Percentiles rank a stretch among this genome's conserved stretches.
Evolutionary conservation across 1,284 basidiomycete genomes (phyloP).

Genomic region (Taiwanofungus camphoratus): DNA sequence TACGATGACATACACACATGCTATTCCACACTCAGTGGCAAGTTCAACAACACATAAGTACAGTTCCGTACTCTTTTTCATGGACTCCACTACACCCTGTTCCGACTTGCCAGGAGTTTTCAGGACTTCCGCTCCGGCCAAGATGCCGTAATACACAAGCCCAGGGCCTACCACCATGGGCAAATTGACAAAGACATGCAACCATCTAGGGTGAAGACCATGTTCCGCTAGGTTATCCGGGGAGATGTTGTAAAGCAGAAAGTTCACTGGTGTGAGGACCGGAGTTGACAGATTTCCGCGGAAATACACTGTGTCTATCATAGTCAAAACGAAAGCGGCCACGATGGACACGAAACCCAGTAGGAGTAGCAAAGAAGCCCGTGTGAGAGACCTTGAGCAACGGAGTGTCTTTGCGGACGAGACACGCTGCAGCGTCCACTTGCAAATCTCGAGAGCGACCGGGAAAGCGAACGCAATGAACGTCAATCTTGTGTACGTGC

Average conservation of each 20-base stretch:
- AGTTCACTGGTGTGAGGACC: conserved; percentile 34
- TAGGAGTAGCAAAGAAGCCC: conserved; percentile 12
- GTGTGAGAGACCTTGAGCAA: conserved; percentile 2
- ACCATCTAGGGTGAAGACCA: conserved; percentile 36
- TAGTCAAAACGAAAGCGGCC: conserved; percentile 17
- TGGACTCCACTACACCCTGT: conserved; percentile 8
- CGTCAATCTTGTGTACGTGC: conserved; percentile 33
- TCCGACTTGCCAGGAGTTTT: conserved; percentile 1
- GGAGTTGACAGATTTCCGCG: conserved; percentile 15
- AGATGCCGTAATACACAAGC: conserved; percentile 22
- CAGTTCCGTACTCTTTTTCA: conserved; percentile 12
- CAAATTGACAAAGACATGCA: conserved; percentile 34
- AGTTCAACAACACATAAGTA: background rate
- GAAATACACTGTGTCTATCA: conserved; percentile 30
- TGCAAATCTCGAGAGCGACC: conserved; percentile 23
- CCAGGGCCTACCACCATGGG: conserved; percentile 35
- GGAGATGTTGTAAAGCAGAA: conserved; percentile 34
- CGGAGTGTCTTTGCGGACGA: background rate
- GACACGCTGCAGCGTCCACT: conserved; percentile 13
- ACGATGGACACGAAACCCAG: conserved; percentile 19
- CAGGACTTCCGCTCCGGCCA: conserved; percentile 13
- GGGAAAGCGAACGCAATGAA: conserved; percentile 32
- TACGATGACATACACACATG: conserved; percentile 26
- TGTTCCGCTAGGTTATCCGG: conserved; percentile 33
- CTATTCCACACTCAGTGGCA: conserved; percentile 15